Evolutionary conservation across 2,329 filamentous ascomycete species (phyloP).

Genomic region (Teratosphaeria zuluensis): DNA sequence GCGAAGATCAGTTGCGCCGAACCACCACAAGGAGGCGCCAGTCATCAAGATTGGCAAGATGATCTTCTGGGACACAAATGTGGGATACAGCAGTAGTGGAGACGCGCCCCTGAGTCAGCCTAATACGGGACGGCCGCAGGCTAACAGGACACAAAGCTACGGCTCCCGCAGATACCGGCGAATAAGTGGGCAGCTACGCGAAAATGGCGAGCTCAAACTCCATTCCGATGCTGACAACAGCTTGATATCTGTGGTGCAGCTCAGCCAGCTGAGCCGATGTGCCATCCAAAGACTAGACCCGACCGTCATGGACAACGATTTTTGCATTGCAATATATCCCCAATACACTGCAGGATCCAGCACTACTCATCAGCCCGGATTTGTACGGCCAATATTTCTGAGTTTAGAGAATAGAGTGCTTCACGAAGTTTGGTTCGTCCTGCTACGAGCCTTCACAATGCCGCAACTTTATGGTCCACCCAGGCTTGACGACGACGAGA

Average conservation of each 20-base stretch:
- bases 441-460: conserved; percentile 81
- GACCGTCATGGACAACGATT: conserved; percentile 85
- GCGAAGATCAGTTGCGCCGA: conserved; percentile 33
- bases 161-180: conserved; percentile 65
- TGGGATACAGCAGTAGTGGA: conserved; percentile 38
- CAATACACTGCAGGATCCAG: conserved; percentile 72
- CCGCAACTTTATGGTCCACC: conserved; percentile 71
- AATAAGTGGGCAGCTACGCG: conserved; percentile 86
- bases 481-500: conserved; percentile 35
- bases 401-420: conserved; percentile 76
- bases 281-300: conserved; percentile 84
- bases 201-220: conserved; percentile 89
- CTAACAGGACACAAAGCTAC: conserved; percentile 47
- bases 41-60: conserved; percentile 78
- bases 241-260: conserved; percentile 71
- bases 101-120: conserved; percentile 3
- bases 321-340: conserved; percentile 90
- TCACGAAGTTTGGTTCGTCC: conserved; percentile 96
- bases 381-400: conserved; percentile 81
- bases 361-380: conserved; percentile 48
- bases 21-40: conserved; percentile 57
- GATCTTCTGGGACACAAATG: conserved; percentile 68
- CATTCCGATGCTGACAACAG: conserved; percentile 76
- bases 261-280: conserved; percentile 80
- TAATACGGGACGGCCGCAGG: conserved; percentile 34